Evolutionary conservation across 2,329 filamentous ascomycete species (phyloP).

Genomic region (Grosmannia huntii): DNA sequence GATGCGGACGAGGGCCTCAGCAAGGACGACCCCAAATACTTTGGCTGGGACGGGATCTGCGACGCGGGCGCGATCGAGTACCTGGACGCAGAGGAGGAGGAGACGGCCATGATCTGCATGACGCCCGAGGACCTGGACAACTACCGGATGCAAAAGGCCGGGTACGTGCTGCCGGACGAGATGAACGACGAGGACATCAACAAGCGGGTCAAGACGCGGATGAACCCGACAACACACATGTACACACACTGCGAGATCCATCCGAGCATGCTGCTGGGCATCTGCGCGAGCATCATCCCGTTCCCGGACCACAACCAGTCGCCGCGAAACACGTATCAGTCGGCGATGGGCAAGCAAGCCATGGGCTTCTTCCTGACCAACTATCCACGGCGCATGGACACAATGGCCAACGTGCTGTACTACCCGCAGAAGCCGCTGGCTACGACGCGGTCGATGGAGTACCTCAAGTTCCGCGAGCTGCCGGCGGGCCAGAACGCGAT

Average conservation of each 20-base stretch:
- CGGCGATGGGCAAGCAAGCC: slow-evolving; percentile 99
- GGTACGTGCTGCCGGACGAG: slow-evolving; percentile 24
- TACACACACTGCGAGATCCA: slow-evolving; percentile 99
- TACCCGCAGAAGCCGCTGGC: slow-evolving; percentile 96
- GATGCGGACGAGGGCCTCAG: slow-evolving; percentile 50
- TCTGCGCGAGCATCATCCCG: slow-evolving; percentile 97
- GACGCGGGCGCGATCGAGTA: slow-evolving; percentile 84
- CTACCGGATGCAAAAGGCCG: slow-evolving; percentile 51
- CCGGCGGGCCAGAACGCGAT: slow-evolving; percentile 97
- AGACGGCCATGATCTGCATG: slow-evolving; percentile 99
- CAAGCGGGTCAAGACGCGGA: slow-evolving; percentile 73
- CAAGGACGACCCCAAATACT: slow-evolving; percentile 47
- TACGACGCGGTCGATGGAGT: slow-evolving; percentile 96
- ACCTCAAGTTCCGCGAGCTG: slow-evolving; percentile 92
- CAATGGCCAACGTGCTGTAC: slow-evolving; percentile 98
- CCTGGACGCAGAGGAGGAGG: slow-evolving; percentile 94
- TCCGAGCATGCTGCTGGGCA: slow-evolving; percentile 95
- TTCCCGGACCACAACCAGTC: slow-evolving; percentile 99
- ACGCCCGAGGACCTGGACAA: slow-evolving; percentile 86
- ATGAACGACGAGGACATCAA: slow-evolving; percentile 63
- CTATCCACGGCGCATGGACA: slow-evolving; percentile 94
- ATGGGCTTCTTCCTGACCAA: slow-evolving; percentile 99
- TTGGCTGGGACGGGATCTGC: slow-evolving; percentile 81
- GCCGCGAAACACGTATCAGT: slow-evolving; percentile 97
- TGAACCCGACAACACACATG: slow-evolving; percentile 77